These are phyloP conservation scores for Capsella rubella DNA, from an alignment of 441 rosid species.

Conservation along the genomic window DNA sequence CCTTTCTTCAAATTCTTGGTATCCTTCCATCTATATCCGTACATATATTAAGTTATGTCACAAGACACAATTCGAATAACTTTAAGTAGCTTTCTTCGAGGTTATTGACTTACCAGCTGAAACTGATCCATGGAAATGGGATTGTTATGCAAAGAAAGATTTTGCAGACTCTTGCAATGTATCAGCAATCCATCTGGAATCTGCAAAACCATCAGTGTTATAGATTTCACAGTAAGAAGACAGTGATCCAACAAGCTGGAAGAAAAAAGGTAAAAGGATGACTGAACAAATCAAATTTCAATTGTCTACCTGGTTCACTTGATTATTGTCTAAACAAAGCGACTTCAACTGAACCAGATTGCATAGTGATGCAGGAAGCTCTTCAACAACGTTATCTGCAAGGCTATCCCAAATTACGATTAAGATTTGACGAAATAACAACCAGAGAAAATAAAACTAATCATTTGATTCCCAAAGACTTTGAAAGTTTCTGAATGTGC, in stretches of 20 bases:
- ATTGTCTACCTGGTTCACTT: conserved; percentile 67
- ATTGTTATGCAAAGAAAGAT: conserved; percentile 81
- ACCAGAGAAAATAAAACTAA: background rate
- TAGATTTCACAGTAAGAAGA: background rate
- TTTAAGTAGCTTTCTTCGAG: background rate
- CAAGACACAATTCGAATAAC: background rate
- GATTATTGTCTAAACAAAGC: conserved; percentile 74
- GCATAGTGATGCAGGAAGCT: conserved; percentile 80
- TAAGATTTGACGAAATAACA: conserved; percentile 36
- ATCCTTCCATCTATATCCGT: conserved; percentile 81
- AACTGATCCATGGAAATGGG: conserved; percentile 94
- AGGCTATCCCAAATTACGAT: conserved; percentile 44
- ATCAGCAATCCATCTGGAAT: conserved; percentile 76
- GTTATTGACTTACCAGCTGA: conserved; percentile 69
- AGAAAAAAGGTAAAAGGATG: background rate
- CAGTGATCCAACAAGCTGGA: background rate
- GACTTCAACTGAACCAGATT: conserved; percentile 83
- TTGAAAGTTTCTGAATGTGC: background rate
- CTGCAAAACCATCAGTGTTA: conserved; percentile 49
- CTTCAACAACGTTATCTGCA: conserved; percentile 84
- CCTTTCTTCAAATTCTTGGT: conserved; percentile 85
- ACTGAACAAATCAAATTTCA: conserved; percentile 6
- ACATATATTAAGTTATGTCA: background rate
- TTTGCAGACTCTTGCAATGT: conserved; percentile 92
- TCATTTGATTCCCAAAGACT: background rate